Conservation (phyloP, 2,329 filamentous ascomycete species). For the Didymella segeticola region DNA sequence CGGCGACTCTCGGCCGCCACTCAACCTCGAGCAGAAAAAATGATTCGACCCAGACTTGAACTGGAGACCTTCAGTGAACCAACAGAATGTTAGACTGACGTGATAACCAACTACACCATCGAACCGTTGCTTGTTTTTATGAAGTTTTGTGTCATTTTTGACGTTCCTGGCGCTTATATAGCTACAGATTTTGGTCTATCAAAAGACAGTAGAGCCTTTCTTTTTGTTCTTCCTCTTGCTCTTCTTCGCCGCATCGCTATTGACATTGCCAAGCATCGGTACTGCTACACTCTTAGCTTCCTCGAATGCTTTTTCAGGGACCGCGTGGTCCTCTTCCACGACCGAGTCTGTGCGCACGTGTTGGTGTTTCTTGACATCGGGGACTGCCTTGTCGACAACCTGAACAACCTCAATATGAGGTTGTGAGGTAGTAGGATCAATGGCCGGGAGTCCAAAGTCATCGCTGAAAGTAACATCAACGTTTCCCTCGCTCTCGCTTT, state of each 20-base stretch:
- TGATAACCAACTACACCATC: conserved; percentile 56
- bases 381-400: background rate
- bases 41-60: conserved; percentile 23
- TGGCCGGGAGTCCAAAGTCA: conserved; percentile 7
- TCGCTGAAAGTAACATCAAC: background rate
- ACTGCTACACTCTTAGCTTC: background rate
- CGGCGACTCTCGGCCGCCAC: too few species aligned
- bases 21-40: too few species aligned
- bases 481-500: background rate
- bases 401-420: background rate
- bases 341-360: conserved; percentile 7
- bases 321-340: background rate
- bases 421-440: background rate
- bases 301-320: background rate
- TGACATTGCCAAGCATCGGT: background rate
- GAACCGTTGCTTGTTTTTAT: too few species aligned
- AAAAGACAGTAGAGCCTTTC: conserved; percentile 7
- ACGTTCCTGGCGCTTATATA: too few species aligned
- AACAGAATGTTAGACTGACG: conserved; percentile 52
- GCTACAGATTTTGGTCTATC: too few species aligned
- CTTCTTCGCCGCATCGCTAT: conserved; percentile 1
- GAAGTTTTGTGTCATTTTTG: too few species aligned
- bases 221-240: conserved; percentile 11
- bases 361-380: background rate
- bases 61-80: conserved; percentile 20